phyloP scores from a whole-genome alignment of 164 flowering plant species.

The Vitis riparia region DNA sequence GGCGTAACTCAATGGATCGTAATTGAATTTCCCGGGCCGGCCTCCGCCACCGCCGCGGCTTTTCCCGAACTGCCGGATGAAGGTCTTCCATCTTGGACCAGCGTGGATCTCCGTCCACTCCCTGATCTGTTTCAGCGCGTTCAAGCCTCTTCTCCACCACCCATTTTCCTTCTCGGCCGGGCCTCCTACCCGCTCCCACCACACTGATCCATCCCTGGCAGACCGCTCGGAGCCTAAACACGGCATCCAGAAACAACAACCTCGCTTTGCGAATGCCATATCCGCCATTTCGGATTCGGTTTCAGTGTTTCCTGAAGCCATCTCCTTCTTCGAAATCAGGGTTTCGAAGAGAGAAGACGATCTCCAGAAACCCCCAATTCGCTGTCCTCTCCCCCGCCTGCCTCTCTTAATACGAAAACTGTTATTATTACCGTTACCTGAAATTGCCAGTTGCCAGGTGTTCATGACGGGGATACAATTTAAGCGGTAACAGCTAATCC shows the following conservation, averaged over 20 bases:
- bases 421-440: constrained; percentile 1
- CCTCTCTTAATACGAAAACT: neutral
- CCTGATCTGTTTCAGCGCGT: neutral
- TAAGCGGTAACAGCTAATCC: no score
- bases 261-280: constrained; percentile 18
- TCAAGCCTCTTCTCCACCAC: constrained; percentile 24
- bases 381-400: neutral
- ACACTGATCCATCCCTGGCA: constrained; percentile 4
- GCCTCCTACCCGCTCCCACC: constrained; percentile 33
- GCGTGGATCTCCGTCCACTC: constrained; percentile 6
- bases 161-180: constrained; percentile 21
- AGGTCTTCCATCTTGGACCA: constrained; percentile 10
- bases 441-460: constrained; percentile 5
- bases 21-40: constrained; percentile 33
- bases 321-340: neutral
- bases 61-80: constrained; percentile 14
- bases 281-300: constrained; percentile 9
- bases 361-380: constrained; percentile 9
- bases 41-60: constrained; percentile 7
- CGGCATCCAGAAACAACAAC: constrained; percentile 42
- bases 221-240: constrained; percentile 17
- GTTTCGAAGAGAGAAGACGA: neutral
- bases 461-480: neutral
- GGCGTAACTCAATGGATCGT: constrained; percentile 57
- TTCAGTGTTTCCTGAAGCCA: neutral